These are phyloP conservation scores for Decorospora gaudefroyi DNA, from an alignment of 2,329 filamentous ascomycete species.

Conservation along the genomic window DNA sequence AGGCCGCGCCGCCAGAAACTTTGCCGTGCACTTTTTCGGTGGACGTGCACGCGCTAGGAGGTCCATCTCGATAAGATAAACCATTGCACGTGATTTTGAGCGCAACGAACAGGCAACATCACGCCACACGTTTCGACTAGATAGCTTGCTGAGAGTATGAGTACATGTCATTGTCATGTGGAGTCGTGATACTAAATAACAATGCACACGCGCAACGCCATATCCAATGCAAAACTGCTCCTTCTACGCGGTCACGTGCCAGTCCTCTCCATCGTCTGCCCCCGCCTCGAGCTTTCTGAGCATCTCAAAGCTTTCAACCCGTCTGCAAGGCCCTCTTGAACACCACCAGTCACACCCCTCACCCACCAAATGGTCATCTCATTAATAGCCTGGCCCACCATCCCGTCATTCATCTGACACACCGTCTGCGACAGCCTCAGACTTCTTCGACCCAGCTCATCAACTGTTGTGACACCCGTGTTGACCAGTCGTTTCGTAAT, in stretches of 20 bases:
- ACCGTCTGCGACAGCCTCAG: constrained; percentile 60
- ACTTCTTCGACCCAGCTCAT: constrained; percentile 58
- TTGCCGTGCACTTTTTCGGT: constrained; percentile 35
- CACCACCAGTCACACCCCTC: constrained; percentile 66
- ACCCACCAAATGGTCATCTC: constrained; percentile 65
- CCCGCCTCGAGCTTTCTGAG: constrained; percentile 1
- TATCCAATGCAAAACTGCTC: neutral
- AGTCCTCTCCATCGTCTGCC: constrained; percentile 11
- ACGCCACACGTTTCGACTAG: no score
- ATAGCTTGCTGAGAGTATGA: no score
- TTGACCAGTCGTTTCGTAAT: constrained; percentile 64
- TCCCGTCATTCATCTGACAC: constrained; percentile 66
- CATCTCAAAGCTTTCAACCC: constrained; percentile 56
- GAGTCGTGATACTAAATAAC: neutral
- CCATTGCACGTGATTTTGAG: neutral
- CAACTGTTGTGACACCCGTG: constrained; percentile 58
- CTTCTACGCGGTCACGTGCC: neutral
- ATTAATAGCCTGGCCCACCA: constrained; percentile 62
- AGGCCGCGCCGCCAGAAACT: constrained; percentile 19
- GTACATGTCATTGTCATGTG: neutral
- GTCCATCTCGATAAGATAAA: constrained; percentile 26
- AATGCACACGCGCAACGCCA: constrained; percentile 5
- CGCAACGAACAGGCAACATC: neutral
- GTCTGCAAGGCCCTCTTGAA: constrained; percentile 66
- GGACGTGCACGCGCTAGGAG: constrained; percentile 27